Base-by-base conservation (phyloP, 2,329 filamentous ascomycete species). In the Grosmannia huntii region DNA sequence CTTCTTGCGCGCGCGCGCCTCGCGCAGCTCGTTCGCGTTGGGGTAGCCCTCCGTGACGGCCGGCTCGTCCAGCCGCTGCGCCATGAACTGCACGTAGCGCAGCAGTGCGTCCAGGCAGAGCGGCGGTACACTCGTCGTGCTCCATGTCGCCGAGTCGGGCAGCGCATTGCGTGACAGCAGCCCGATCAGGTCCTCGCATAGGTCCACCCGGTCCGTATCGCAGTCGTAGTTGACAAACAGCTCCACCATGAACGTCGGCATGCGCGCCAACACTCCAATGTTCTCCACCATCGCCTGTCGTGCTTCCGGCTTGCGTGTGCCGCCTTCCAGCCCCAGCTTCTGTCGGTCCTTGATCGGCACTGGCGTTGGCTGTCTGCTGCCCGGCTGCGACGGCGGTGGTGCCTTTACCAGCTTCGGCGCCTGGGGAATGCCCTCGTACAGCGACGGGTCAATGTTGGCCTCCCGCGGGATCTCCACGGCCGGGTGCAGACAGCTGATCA, bases 221-320 rank as follows among this genome's bases (percentile, higher is more conserved):
- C 92, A 99, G 70, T 99, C 94, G 68, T 97, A 99, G 71, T 99
- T 99, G 71, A 97, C 84, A 68, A 96, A 99, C 9, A 99, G 78
- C 70, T 99, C 95, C 12, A 87, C 84, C 83, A 97, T 90, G 68
- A 95, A 99, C 49, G 85, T 91, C 0, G 94, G 90, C 76, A 99
- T 96, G 49, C 95, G 82, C 44, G 90, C 89, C 60, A 99, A 76
- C 57, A 92, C 90, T 41, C 92, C 91, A 51, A 99, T 86, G 65
- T 89, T 95, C 73, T 99, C 94, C 5, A 99, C 90, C 94, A 99
- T 99, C 36, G 94, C 91, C 75, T 99, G 94, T 64, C 94, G 82
- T 33, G 94, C 91, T 71, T 99, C 95, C 4, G 94, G 94, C 69
- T 95, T 96, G 62, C 94, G 82, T 41, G 89, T 83, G 10, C 92